A percentile compares a stretch with the other conserved stretches of the same genome.
phyloP scores from a whole-genome alignment of 1,284 basidiomycete genomes.

The Apiotrichum gamsii region DNA sequence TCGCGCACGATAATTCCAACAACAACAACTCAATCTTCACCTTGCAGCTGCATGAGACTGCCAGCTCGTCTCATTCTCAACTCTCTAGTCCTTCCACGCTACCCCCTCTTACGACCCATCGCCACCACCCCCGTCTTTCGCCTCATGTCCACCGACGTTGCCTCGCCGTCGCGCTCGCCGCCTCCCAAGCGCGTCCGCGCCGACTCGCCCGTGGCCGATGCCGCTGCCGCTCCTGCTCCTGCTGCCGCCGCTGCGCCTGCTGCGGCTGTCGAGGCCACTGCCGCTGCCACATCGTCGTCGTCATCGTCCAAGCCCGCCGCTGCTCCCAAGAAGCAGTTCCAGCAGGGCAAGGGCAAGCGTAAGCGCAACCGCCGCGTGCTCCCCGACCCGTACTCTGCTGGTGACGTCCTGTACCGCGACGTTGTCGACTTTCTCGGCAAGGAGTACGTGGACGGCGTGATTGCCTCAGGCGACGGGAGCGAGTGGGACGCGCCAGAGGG shows the following conservation, averaged over 20 bases:
- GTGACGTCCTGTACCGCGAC: slow-evolving; percentile 70
- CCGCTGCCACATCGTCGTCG: background rate
- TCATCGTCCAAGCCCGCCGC: background rate
- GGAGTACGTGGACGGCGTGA: slow-evolving; percentile 54
- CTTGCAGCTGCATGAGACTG: no score
- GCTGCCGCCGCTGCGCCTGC: background rate
- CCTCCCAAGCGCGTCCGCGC: slow-evolving; percentile 11
- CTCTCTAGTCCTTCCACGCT: no score
- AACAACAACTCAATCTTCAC: no score
- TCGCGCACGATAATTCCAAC: no score
- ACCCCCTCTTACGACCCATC: background rate
- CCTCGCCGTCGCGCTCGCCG: slow-evolving; percentile 3
- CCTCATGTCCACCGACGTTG: background rate
- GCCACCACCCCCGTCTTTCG: background rate
- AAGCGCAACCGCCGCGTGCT: slow-evolving; percentile 35
- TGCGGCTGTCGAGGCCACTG: background rate
- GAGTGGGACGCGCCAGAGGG: slow-evolving; percentile 51
- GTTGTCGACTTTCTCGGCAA: slow-evolving; percentile 61
- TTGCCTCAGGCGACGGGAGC: slow-evolving; percentile 54
- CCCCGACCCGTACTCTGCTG: slow-evolving; percentile 62
- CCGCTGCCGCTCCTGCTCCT: background rate
- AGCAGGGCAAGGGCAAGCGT: slow-evolving; percentile 19
- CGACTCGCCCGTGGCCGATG: background rate
- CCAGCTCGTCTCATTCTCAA: no score
- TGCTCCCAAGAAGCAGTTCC: background rate